Evolutionary conservation across 768 basidiomycete genomes (phyloP).

Genomic region (Hypsizygus marmoreus): DNA sequence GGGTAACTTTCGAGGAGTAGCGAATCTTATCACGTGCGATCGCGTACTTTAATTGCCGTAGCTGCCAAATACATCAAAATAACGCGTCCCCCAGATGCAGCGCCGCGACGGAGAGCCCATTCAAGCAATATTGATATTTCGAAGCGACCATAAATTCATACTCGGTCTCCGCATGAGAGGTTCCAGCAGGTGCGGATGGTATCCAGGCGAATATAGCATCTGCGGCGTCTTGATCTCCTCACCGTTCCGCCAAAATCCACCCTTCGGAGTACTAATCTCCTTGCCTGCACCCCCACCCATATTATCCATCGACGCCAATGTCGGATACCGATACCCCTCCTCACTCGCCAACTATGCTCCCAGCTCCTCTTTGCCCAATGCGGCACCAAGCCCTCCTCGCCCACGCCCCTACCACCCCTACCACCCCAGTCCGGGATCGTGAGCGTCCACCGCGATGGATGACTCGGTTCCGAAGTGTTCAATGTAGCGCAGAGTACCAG

Average conservation of each 20-base stretch:
- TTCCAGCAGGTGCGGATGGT: constrained; percentile 37
- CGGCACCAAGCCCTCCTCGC: constrained; percentile 62
- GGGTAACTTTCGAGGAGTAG: constrained; percentile 1
- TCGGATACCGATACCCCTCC: constrained; percentile 50
- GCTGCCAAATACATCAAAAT: constrained; percentile 12
- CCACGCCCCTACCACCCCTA: no score
- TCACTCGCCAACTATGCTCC: constrained; percentile 52
- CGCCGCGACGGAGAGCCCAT: no score
- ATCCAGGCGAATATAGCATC: constrained; percentile 23
- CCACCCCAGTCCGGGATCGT: no score
- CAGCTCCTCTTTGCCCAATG: constrained; percentile 67
- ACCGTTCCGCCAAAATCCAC: constrained; percentile 6
- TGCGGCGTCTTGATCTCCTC: constrained; percentile 13
- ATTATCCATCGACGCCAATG: constrained; percentile 40
- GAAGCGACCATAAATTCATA: constrained; percentile 14
- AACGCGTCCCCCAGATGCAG: background rate
- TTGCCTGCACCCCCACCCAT: constrained; percentile 30
- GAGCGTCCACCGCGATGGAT: no score
- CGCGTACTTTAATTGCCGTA: no score
- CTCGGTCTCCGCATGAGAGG: constrained; percentile 36
- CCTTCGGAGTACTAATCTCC: no score
- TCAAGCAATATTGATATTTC: constrained; percentile 1
- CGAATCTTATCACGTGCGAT: background rate
- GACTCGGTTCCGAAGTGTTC: no score
- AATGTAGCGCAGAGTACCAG: no score